phyloP scores from a whole-genome alignment of 805 yeast species.

The Saccharomyces paradoxus region DNA sequence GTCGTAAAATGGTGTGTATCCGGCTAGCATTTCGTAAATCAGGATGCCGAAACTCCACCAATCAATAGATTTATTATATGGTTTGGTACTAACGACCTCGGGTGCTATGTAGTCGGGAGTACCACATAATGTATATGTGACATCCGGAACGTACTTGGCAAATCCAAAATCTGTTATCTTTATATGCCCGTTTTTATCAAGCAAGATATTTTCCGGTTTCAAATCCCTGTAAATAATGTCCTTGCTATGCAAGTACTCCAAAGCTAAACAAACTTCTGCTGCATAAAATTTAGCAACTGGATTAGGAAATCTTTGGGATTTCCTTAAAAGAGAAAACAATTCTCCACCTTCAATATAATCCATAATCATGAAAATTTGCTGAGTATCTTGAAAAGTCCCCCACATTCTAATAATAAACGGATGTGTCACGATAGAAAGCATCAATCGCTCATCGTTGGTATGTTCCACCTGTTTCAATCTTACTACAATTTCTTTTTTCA shows the following conservation, averaged over 20 bases:
- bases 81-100: constrained; percentile 85
- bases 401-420: constrained; percentile 89
- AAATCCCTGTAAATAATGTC: constrained; percentile 83
- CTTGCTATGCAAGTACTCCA: constrained; percentile 76
- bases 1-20: constrained; percentile 90
- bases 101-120: constrained; percentile 97
- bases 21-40: constrained; percentile 89
- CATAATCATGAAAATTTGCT: constrained; percentile 84
- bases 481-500: constrained; percentile 80
- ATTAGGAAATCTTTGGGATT: constrained; percentile 86
- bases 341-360: constrained; percentile 95
- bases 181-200: constrained; percentile 81
- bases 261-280: constrained; percentile 75
- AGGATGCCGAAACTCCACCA: constrained; percentile 96
- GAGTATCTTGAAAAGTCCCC: constrained; percentile 90
- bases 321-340: constrained; percentile 71
- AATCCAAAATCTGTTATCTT: constrained; percentile 89
- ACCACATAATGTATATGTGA: constrained; percentile 87
- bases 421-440: constrained; percentile 75
- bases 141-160: constrained; percentile 83
- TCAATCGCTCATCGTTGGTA: constrained; percentile 86
- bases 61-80: constrained; percentile 88
- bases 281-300: constrained; percentile 95
- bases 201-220: constrained; percentile 81
- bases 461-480: constrained; percentile 91